Evolutionary conservation across 208 protist genomes (phyloP), one percentile per base, ranked within the genome.

Genomic region (Naegleria lovaniensis): DNA sequence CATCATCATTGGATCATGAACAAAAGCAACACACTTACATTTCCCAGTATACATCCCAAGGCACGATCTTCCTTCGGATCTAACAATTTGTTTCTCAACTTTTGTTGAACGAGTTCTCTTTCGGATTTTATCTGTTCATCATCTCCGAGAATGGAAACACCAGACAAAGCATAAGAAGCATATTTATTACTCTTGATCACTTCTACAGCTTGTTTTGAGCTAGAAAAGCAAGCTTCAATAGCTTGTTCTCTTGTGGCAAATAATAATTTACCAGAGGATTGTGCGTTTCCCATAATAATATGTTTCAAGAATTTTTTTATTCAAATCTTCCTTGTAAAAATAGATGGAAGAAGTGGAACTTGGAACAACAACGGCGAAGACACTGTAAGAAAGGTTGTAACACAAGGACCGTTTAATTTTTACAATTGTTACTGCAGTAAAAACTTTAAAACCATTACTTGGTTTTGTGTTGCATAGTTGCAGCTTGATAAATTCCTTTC

Each of bases 1-100:
- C 43, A 48, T 48, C 43, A 48, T 48, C 43, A 48, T 1, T 48
- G 43, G 7, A 9, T 48, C 43, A 48, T 48, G 43, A 48, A 48
- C 7, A n/a, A n/a, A n/a, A n/a, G n/a, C n/a, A 1, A 48, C 43
- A 9, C 43, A 48, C 43, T 48, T 48, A 91, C n/a, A 52, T 90
- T 91, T 83, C 90, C 90, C 4, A 91, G 4, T 1, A 91, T 90
- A 38, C 75, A 89, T 48, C 90, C 90, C 22, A 91, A 33, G 3
- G 90, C 58, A 33, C 90, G 89, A 58, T 91, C 86, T 88, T 90
- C 39, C 11, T 67, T 15, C 22, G 55, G 19, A 67, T 67, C 55
- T 13, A 67, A 67, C 11, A 29, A 29, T 29, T 67, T 67, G 22
- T 67, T 67, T 67, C 55, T 67, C 55, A 67, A 67, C 55, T 19